Evolutionary conservation across 208 protist genomes (phyloP), one percentile per base, ranked within the genome.

Genomic region (Wallacemonas rigidus): DNA sequence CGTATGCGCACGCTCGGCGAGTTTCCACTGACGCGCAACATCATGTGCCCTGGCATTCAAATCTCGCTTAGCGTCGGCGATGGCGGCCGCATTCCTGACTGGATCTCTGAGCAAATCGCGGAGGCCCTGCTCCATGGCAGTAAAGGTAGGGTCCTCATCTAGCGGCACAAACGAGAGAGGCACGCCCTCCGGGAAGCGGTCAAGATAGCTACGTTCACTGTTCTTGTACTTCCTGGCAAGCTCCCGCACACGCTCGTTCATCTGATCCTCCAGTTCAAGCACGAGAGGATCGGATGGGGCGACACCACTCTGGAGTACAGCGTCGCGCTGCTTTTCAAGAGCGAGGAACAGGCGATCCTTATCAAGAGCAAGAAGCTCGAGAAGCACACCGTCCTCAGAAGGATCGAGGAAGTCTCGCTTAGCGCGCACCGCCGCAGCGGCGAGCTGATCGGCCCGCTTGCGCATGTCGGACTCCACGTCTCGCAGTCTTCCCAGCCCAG

Each of bases 211-310:
- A 3, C 85, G 77, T 41, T 86, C 86, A 36, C 45, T 64, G 51
- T 58, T 53, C 54, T 82, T 77, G 14, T 79, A 58, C 40, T 85
- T 80, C 9, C 54, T 36, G 3, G 83, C 88, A n/a, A 92, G 62
- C 63, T 85, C 79, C 26, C 83, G 70, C 11, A 81, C 86, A 55
- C 87, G 84, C 50, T 83, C 79, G 74, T 93, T 91, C 57, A 95
- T 77, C 44, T 81, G 72, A 2, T 74, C 69, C 80, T 95, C 89
- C 43, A 92, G 56, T 11, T 11, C 3, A 14, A 48, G 3, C 15
- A 71, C 50, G 43, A 69, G 76, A 43, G 69, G 69, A 45, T 74
- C 43, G 38, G 50, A 6, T 9, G 40, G 36, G 26, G 71, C 53
- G 2, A 63, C 69, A 12, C 77, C 74, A 75, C 48, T 64, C 56